Evolutionary conservation across 2,329 filamentous ascomycete species (phyloP).

Genomic region (Tolypocladium cylindrosporum): DNA sequence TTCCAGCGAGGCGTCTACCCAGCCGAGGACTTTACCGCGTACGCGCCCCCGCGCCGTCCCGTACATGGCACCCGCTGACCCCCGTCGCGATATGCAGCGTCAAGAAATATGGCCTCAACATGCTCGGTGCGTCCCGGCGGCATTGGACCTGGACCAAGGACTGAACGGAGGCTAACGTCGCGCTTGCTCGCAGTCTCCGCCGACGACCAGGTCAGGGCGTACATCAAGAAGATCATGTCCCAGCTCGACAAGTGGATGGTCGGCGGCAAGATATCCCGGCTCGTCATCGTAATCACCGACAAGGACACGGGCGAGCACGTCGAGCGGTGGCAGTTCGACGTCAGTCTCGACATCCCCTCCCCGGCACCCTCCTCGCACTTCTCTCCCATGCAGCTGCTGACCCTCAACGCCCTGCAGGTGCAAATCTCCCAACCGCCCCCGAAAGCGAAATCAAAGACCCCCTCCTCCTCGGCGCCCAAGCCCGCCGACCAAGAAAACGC

Average conservation of each 20-base stretch:
- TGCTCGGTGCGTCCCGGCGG: constrained; percentile 53
- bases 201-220: constrained; percentile 96
- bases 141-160: too few relatives aligned
- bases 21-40: constrained; percentile 93
- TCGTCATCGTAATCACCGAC: constrained; percentile 92
- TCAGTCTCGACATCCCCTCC: constrained; percentile 26
- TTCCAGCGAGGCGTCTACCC: constrained; percentile 84
- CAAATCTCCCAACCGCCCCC: constrained; percentile 13
- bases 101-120: constrained; percentile 98
- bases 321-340: constrained; percentile 97
- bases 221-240: constrained; percentile 98
- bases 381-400: constrained; percentile 1
- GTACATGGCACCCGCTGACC: not conserved
- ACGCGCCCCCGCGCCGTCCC: constrained; percentile 21
- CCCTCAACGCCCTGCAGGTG: constrained; percentile 6
- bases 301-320: constrained; percentile 96
- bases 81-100: constrained; percentile 34
- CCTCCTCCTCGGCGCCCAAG: constrained; percentile 31
- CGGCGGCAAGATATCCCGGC: constrained; percentile 90
- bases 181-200: constrained; percentile 55
- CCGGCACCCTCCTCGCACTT: not conserved
- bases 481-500: constrained; percentile 62
- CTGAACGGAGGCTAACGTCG: constrained; percentile 4
- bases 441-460: constrained; percentile 32
- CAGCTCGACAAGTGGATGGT: constrained; percentile 98